Evolutionary conservation across 768 basidiomycete genomes (phyloP).

Genomic region (Phanerodontia chrysosporium): DNA sequence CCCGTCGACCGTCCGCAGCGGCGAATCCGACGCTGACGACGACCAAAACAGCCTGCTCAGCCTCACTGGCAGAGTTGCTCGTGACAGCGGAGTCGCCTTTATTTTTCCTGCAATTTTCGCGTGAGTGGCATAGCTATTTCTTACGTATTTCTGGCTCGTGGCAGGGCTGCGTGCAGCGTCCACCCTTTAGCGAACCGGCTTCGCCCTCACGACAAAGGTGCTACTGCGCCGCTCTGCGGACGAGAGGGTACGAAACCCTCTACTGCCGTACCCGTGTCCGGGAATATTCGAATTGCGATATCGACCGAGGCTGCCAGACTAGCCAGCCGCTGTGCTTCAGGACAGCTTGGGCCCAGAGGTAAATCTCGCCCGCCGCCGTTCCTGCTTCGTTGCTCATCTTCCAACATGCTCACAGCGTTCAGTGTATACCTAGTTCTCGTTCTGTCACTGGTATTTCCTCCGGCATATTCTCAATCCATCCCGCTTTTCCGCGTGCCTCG

Average conservation of each 20-base stretch:
- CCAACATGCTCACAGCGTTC: background rate
- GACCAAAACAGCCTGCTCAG: background rate
- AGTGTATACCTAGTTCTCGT: background rate
- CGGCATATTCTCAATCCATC: background rate
- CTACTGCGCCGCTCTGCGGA: background rate
- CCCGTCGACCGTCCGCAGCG: slow-evolving; percentile 7
- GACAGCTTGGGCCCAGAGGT: background rate
- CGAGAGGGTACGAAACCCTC: background rate
- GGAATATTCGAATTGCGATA: background rate
- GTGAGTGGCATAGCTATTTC: background rate
- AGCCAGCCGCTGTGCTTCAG: background rate
- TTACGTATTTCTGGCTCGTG: slow-evolving; percentile 2
- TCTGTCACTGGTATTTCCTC: background rate
- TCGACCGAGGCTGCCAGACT: background rate
- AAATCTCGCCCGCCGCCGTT: background rate
- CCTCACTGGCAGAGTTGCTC: background rate
- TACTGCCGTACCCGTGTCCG: background rate
- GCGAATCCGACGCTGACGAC: background rate
- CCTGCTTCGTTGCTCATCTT: background rate
- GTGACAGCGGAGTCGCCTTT: slow-evolving; percentile 4
- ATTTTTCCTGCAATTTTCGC: background rate
- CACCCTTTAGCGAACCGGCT: background rate
- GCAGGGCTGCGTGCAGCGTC: background rate
- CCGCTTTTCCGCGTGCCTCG: slow-evolving; percentile 5
- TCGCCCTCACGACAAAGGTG: background rate